These are phyloP conservation scores for Fusarium gaditjirri DNA, from an alignment of 2,329 filamentous ascomycete species.

Conservation along the genomic window DNA sequence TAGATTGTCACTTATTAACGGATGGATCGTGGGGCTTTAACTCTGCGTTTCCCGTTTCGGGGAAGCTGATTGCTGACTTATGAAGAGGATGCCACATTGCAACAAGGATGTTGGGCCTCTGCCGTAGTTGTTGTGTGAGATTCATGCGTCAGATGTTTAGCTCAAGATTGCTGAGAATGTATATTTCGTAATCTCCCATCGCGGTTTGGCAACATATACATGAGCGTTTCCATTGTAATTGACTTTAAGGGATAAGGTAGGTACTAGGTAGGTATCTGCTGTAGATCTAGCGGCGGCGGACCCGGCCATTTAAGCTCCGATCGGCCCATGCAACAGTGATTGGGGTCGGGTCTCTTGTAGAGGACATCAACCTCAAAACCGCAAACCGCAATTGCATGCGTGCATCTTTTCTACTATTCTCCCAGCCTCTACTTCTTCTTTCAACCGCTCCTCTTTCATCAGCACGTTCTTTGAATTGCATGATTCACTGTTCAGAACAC, in stretches of 20 bases:
- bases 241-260: background rate
- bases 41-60: background rate
- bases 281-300: slow-evolving; percentile 24
- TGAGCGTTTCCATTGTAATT: background rate
- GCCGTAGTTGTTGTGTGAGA: background rate
- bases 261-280: no score
- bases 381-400: background rate
- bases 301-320: slow-evolving; percentile 28
- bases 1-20: no score
- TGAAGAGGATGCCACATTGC: background rate
- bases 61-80: background rate
- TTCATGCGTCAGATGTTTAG: background rate
- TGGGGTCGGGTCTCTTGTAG: background rate
- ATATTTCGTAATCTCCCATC: background rate
- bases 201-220: background rate
- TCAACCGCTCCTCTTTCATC: background rate
- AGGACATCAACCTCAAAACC: slow-evolving; percentile 26
- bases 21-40: background rate
- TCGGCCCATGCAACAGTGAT: slow-evolving; percentile 5
- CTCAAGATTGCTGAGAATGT: background rate
- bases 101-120: background rate
- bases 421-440: background rate
- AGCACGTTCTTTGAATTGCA: background rate
- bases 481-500: background rate
- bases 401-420: background rate